Evolutionary conservation across 2,329 filamentous ascomycete species (phyloP).

Genomic region (Colletotrichum lupini): DNA sequence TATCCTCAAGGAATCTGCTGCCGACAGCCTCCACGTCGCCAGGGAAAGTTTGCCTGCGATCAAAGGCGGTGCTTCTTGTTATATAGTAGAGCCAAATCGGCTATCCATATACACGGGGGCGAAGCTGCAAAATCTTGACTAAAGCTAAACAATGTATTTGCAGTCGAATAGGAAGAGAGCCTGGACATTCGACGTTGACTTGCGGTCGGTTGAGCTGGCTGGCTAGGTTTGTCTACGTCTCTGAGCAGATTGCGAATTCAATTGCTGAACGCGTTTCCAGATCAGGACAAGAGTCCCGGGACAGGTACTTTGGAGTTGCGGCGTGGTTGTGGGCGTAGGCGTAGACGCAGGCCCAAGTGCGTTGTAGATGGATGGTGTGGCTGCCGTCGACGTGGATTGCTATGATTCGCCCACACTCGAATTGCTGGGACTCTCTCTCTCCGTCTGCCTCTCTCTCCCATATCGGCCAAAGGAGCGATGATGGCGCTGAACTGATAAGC

Average conservation of each 20-base stretch:
- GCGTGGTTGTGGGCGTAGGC: conserved; percentile 18
- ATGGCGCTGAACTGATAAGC: conserved; percentile 36
- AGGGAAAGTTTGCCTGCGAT: background rate
- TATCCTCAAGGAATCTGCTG: conserved; percentile 25
- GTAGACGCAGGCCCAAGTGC: conserved; percentile 17
- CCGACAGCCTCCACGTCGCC: background rate
- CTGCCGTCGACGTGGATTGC: conserved; percentile 36
- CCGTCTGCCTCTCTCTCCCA: background rate
- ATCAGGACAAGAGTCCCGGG: conserved; percentile 3
- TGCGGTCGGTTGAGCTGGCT: background rate
- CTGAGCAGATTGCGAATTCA: background rate
- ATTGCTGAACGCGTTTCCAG: conserved; percentile 17
- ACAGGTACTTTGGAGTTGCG: background rate
- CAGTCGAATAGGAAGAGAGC: background rate
- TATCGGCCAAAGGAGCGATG: conserved; percentile 19
- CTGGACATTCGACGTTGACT: background rate
- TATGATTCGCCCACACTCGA: conserved; percentile 36
- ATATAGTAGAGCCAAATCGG: background rate
- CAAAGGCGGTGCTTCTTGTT: background rate
- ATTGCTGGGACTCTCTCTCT: conserved; percentile 16
- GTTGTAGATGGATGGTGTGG: conserved; percentile 31
- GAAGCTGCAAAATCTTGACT: background rate
- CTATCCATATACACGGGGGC: background rate
- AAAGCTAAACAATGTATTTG: background rate
- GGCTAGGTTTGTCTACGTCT: background rate